These are phyloP conservation scores for Coemansia sp. DNA, from an alignment of 192 early-diverging fungal genomes.

Conservation along the genomic window DNA sequence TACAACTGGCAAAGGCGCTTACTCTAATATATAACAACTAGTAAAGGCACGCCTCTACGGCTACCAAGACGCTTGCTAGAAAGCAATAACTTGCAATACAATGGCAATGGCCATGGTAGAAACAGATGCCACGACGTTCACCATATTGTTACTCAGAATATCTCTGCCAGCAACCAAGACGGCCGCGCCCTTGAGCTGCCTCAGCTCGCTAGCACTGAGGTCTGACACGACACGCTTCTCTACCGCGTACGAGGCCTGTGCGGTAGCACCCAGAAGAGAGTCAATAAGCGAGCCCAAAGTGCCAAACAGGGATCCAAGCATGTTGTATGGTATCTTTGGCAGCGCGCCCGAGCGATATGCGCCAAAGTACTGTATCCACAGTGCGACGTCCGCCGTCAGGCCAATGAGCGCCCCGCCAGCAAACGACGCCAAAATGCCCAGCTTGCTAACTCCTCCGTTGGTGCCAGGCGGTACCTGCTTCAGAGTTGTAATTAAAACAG, in stretches of 20 bases:
- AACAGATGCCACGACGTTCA: conserved; percentile 41
- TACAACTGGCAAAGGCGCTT: too few relatives aligned
- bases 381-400: conserved; percentile 57
- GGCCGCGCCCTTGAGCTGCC: conserved; percentile 50
- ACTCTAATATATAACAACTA: background rate
- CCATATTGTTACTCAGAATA: conserved; percentile 82
- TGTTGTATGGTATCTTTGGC: conserved; percentile 46
- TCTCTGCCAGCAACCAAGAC: conserved; percentile 67
- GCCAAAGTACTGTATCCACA: conserved; percentile 56
- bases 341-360: conserved; percentile 35
- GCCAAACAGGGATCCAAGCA: conserved; percentile 67
- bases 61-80: background rate
- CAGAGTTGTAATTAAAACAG: conserved; percentile 81
- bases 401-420: conserved; percentile 77
- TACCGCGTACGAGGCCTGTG: conserved; percentile 73
- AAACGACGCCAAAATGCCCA: conserved; percentile 80
- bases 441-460: conserved; percentile 80
- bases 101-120: conserved; percentile 26
- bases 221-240: conserved; percentile 46
- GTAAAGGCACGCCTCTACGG: background rate
- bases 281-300: conserved; percentile 78
- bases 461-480: conserved; percentile 86
- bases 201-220: conserved; percentile 57
- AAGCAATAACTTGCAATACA: background rate
- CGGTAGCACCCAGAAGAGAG: conserved; percentile 84